Conservation (phyloP, 176 grass and related monocot species). For the Juncus effusus region DNA sequence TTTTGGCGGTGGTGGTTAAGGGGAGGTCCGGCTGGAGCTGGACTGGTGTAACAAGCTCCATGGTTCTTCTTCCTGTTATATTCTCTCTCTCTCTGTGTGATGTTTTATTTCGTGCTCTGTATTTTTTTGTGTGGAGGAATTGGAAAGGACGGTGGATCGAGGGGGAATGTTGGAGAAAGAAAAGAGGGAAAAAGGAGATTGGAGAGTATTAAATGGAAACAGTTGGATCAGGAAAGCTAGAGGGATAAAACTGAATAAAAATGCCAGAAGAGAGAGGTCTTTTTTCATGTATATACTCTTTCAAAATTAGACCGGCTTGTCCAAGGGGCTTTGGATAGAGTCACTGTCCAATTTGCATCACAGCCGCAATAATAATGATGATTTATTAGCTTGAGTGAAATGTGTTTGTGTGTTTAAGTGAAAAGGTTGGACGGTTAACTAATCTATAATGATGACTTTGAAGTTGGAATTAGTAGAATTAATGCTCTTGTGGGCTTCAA, state of each 20-base stretch:
- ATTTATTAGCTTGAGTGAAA: too few species aligned
- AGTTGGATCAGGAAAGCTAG: constrained; percentile 14
- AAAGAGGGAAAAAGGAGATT: constrained; percentile 3
- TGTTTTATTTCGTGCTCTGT: background rate
- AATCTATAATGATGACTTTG: too few species aligned
- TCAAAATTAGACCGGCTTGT: too few species aligned
- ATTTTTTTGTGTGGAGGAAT: background rate
- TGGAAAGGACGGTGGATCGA: background rate
- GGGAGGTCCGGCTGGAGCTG: constrained; percentile 4
- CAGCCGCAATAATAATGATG: too few species aligned
- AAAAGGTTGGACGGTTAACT: too few species aligned
- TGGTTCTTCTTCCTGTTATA: background rate
- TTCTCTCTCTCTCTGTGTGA: background rate
- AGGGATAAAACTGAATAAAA: background rate
- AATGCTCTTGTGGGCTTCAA: too few species aligned
- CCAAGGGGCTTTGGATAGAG: too few species aligned
- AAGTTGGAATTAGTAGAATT: too few species aligned
- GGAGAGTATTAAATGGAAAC: constrained; percentile 26
- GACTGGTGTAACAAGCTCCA: constrained; percentile 21
- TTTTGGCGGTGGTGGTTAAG: background rate
- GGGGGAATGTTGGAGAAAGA: constrained; percentile 8
- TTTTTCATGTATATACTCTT: too few species aligned
- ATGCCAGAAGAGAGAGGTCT: background rate
- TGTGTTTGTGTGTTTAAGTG: too few species aligned
- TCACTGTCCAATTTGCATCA: too few species aligned